Percentiles rank a stretch among this genome's conserved stretches.
Evolutionary conservation across 1,284 basidiomycete genomes (phyloP).

Genomic region (Polyporus tsugae): DNA sequence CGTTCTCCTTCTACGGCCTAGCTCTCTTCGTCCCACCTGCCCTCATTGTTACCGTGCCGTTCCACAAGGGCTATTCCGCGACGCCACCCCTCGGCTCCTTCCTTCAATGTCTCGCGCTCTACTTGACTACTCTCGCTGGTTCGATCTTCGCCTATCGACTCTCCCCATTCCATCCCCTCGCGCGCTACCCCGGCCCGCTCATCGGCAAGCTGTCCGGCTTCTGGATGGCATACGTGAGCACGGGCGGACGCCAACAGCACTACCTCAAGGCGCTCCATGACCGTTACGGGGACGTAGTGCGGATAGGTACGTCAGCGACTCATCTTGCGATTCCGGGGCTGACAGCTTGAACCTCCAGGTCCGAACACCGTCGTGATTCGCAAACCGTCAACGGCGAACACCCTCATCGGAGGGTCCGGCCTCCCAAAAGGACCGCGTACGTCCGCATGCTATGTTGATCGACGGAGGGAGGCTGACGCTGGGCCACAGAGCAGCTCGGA

Average conservation of each 20-base stretch:
- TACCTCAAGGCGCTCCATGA: constrained; percentile 37
- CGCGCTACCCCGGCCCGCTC: constrained; percentile 38
- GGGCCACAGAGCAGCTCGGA: not conserved
- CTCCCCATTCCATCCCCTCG: constrained; percentile 37
- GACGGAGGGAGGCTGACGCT: not conserved
- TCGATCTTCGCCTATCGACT: constrained; percentile 39
- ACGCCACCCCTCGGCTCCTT: not conserved
- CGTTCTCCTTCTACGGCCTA: not conserved
- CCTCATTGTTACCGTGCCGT: not conserved
- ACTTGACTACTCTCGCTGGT: constrained; percentile 18
- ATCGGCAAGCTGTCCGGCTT: constrained; percentile 35
- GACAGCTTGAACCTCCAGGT: not conserved
- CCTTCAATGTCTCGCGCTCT: not conserved
- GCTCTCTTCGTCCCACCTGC: not conserved
- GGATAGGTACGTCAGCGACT: constrained; percentile 39
- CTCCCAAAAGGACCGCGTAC: not conserved
- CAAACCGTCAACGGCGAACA: not conserved
- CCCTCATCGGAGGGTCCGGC: not conserved
- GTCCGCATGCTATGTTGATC: not conserved
- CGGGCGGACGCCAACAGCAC: constrained; percentile 35
- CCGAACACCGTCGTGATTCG: not conserved
- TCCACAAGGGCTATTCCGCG: not conserved
- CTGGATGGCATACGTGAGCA: constrained; percentile 28
- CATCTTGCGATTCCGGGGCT: too few relatives aligned
- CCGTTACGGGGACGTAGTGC: constrained; percentile 39